Evolutionary conservation across 495 filamentous ascomycete species (phyloP), one percentile per base, ranked within the genome.

Genomic region (Podospora comata): DNA sequence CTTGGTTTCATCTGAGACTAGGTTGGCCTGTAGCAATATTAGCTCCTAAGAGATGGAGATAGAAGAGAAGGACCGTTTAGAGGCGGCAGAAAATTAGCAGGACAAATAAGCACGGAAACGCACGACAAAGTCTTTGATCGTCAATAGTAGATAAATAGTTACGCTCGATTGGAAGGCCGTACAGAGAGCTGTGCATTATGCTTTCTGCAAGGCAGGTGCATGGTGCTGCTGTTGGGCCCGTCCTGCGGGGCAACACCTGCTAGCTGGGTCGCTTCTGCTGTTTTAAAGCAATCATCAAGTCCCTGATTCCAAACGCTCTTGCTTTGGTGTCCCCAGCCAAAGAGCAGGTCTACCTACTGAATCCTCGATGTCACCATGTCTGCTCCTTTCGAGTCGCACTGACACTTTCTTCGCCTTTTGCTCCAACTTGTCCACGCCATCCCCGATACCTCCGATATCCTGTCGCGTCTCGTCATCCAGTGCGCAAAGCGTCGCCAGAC

Each of bases 401-500:
- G n/a, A 5, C 5, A 26, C n/a, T 18, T 58, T 58, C 55, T 58
- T 58, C n/a, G 55, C 55, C 55, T 23, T 58, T 58, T 26, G 20
- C 55, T 26, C 55, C 55, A 58, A 26, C 7, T 20, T 4, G n/a
- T 58, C 55, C n/a, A 58, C 23, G 23, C 55, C 55, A 58, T 58
- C 55, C 18, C 55, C 55, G 13, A 67, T 27, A 15, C 69, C 65
- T n/a, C 69, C 69, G 5, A 67, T n/a, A 2, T 68, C 15, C 27
- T n/a, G 62, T 7, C 67, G 63, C 27, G 71, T 60, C 7, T 13
- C 57, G 13, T 65, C 60, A 26, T 73, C 71, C 26, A 71, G 66
- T 1, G 63, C 66, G 26, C 59, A 66, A 34, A 73, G 30, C 3
- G 71, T 71, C 9, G 71, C 71, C 55, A 73, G 59, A 20, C 58